phyloP scores from a whole-genome alignment of 2,329 filamentous ascomycete species.

The Phaeosphaeriaceae sp. region DNA sequence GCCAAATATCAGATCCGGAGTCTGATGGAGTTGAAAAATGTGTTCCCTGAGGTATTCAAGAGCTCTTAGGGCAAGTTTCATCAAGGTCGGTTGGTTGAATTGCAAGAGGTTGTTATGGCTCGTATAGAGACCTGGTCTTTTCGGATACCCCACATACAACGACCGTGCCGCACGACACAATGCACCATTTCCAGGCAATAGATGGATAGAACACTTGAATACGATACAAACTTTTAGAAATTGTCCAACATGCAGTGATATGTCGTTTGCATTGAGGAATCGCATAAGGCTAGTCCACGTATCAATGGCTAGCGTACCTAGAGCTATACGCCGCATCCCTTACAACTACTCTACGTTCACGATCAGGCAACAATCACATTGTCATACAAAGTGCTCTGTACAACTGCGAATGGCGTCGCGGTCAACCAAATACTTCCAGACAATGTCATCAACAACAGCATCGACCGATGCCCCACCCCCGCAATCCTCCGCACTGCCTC shows the following conservation, averaged over 20 bases:
- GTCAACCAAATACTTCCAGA: slow-evolving; percentile 1
- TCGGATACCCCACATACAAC: background rate
- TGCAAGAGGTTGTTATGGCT: background rate
- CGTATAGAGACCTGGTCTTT: background rate
- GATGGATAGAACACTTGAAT: background rate
- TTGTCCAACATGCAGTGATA: background rate
- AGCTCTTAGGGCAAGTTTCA: slow-evolving; percentile 11
- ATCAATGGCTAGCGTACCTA: background rate
- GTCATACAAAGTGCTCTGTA: background rate
- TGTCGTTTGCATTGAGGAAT: background rate
- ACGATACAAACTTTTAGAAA: background rate
- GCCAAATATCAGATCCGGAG: slow-evolving; percentile 77
- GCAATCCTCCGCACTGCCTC: slow-evolving; percentile 38
- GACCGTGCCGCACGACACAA: background rate
- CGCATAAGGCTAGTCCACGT: background rate
- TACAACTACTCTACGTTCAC: background rate
- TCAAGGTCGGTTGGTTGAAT: background rate
- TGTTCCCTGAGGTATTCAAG: slow-evolving; percentile 90
- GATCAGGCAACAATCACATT: background rate
- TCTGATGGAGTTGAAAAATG: slow-evolving; percentile 74
- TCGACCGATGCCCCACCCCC: slow-evolving; percentile 27
- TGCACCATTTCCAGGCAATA: background rate
- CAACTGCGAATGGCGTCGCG: background rate
- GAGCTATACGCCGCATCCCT: background rate
- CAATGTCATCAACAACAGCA: slow-evolving; percentile 1